Conservation (phyloP, 2,329 filamentous ascomycete species). For the Arthrobotrys entomopaga region DNA sequence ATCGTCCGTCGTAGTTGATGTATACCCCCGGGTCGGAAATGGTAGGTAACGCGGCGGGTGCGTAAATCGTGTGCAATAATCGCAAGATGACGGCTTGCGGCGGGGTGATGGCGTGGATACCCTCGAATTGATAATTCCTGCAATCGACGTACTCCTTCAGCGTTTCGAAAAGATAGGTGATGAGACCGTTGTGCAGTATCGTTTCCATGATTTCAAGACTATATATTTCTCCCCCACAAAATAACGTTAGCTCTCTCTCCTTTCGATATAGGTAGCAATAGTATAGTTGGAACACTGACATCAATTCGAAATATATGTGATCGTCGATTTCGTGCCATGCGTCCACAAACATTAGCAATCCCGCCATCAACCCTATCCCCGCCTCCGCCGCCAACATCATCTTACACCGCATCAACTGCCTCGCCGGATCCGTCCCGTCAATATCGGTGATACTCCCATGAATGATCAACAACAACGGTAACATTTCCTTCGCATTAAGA, state of each 20-base stretch:
- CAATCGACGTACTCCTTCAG: conserved; percentile 58
- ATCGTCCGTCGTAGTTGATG: conserved; percentile 46
- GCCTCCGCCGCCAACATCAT: conserved; percentile 59
- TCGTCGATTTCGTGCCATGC: conserved; percentile 59
- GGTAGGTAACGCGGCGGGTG: conserved; percentile 46
- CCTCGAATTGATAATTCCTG: conserved; percentile 51
- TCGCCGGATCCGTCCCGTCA: conserved; percentile 58
- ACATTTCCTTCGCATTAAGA: conserved; percentile 58
- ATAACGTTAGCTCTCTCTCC: conserved; percentile 10
- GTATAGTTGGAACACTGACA: conserved; percentile 47
- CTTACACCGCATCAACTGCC: conserved; percentile 59
- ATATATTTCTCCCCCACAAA: not conserved
- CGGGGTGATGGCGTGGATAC: conserved; percentile 48
- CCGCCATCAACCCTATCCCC: conserved; percentile 57
- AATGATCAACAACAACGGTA: conserved; percentile 59
- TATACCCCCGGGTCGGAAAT: conserved; percentile 50
- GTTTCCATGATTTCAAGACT: conserved; percentile 59
- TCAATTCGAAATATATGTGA: conserved; percentile 59
- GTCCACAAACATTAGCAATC: conserved; percentile 58
- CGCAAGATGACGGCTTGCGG: conserved; percentile 50
- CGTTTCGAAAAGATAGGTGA: conserved; percentile 59
- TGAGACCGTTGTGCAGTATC: conserved; percentile 59
- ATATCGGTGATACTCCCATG: conserved; percentile 58
- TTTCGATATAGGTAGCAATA: not conserved
- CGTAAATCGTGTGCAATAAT: conserved; percentile 49